Base-by-base conservation (phyloP, 2,329 filamentous ascomycete genomes). In the Corinectria fuckeliana region DNA sequence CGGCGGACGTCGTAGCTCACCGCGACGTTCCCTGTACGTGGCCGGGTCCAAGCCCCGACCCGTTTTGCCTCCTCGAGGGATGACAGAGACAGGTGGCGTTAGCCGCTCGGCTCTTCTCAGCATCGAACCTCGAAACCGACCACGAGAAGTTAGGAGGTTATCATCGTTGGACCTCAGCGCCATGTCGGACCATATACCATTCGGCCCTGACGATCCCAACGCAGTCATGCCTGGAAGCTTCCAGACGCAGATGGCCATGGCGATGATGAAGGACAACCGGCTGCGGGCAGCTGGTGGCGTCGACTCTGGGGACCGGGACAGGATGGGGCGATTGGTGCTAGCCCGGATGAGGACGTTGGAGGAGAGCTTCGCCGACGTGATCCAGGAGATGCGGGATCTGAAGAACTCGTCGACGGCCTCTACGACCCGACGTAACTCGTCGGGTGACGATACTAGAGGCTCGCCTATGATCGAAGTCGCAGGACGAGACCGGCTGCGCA, bases 311-410 rank as follows among this genome's bases (percentile, higher is more conserved):
- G 79, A 81, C 82, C 85, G 74, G 21, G 89, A 91, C 70, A 85
- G 91, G 38, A 90, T 93, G 84, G 88, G 89, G 66, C 86, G 92
- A 56, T 83, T 97, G 44, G 90, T 97, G 76, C 80, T 97, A 44
- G 92, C 92, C 8, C 83, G 92, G 30, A 97, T 97, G 92, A 95
- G 95, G 74, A 94, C 90, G 7, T 82, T 98, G 2, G 93, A 98
- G 74, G 92, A 96, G 76, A 90, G 93, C 13, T 94, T 98, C 74
- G 85, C 90, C 2, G 92, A 97, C 60, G 89, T 96, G n/a, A 85
- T 93, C 56, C 87, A 86, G 62, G 92, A 95, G 74, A 89, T 96
- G 74, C 87, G 91, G 62, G 86, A 87, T 63, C 77, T 85, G 73
- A 85, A 80, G 75, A 77, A 75, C 45, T 78, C 76, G 36, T 79